phyloP scores from a whole-genome alignment of 805 yeast species.

The Suhomyces canberraensis region DNA sequence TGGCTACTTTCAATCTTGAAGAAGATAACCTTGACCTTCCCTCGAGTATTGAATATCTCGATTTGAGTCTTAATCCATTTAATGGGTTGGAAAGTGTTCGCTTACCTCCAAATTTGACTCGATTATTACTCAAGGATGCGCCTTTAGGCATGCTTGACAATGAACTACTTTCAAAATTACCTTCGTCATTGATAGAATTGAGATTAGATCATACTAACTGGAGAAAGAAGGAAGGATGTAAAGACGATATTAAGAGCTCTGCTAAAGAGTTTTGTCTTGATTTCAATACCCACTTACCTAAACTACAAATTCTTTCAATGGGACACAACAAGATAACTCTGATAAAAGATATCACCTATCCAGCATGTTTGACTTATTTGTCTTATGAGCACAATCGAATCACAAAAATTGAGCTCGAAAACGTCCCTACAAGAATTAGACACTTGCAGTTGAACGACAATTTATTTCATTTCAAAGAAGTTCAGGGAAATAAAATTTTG shows the following conservation, averaged over 20 bases:
- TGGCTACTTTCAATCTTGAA: constrained; percentile 3
- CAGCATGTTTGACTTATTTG: constrained; percentile 4
- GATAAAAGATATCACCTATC: constrained; percentile 7
- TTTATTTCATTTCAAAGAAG: constrained; percentile 1
- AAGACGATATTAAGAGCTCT: neutral
- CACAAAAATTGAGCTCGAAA: constrained; percentile 3
- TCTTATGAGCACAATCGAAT: constrained; percentile 8
- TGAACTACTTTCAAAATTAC: constrained; percentile 4
- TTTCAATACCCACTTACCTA: constrained; percentile 4
- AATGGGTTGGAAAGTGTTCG: constrained; percentile 2
- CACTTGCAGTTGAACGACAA: constrained; percentile 5
- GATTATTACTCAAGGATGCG: constrained; percentile 4
- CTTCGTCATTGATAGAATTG: constrained; percentile 5
- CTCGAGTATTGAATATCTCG: constrained; percentile 2
- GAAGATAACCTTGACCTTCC: constrained; percentile 2
- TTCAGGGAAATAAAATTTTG: neutral
- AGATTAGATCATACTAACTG: constrained; percentile 5
- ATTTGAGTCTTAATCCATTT: constrained; percentile 7
- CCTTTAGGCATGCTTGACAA: constrained; percentile 3
- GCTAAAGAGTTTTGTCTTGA: neutral
- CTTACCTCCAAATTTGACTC: constrained; percentile 6
- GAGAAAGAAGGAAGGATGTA: neutral
- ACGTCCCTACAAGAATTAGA: constrained; percentile 6
- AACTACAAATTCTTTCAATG: constrained; percentile 5
- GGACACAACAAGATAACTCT: constrained; percentile 8